Conservation (phyloP, 495 filamentous ascomycete species). For the Polyplosphaeria fusca region DNA sequence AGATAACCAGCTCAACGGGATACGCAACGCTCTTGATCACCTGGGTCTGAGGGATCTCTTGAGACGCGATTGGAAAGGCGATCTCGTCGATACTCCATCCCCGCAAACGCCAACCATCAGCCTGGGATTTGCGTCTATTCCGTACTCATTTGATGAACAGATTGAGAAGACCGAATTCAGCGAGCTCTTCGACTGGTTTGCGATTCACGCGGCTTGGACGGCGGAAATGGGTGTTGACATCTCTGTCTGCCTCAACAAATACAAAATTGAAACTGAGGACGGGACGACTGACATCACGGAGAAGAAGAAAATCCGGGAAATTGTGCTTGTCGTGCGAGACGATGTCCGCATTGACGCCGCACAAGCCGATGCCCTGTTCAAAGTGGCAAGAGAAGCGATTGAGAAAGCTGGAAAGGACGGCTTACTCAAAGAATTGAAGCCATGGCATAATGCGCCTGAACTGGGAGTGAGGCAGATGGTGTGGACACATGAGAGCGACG, state of each 20-base stretch:
- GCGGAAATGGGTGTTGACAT: slow-evolving; percentile 31
- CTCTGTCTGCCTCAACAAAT: slow-evolving; percentile 28
- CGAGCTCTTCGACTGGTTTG: slow-evolving; percentile 37
- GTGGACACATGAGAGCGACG: slow-evolving; percentile 30
- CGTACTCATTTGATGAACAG: slow-evolving; percentile 33
- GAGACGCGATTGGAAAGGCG: slow-evolving; percentile 34
- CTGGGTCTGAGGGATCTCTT: slow-evolving; percentile 32
- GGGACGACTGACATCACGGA: slow-evolving; percentile 8
- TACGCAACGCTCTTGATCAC: slow-evolving; percentile 29
- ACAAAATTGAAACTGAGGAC: slow-evolving; percentile 24
- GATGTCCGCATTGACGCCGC: slow-evolving; percentile 32
- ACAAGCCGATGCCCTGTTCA: slow-evolving; percentile 34
- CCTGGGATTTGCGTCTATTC: slow-evolving; percentile 35
- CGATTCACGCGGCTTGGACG: slow-evolving; percentile 35
- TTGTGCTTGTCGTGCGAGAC: slow-evolving; percentile 30
- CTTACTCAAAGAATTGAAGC: slow-evolving; percentile 21
- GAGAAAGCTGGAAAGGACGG: slow-evolving; percentile 10
- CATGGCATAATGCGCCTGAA: slow-evolving; percentile 29
- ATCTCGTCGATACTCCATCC: slow-evolving; percentile 33
- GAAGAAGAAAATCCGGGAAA: slow-evolving; percentile 35
- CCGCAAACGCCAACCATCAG: slow-evolving; percentile 29
- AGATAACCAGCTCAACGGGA: slow-evolving; percentile 30
- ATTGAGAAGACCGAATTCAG: slow-evolving; percentile 33
- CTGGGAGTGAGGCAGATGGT: slow-evolving; percentile 33
- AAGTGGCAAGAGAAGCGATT: slow-evolving; percentile 21